These are phyloP conservation scores for Polytrichum commune DNA, from an alignment of 225 moss, liverwort and hornwort genomes.

Conservation along the genomic window DNA sequence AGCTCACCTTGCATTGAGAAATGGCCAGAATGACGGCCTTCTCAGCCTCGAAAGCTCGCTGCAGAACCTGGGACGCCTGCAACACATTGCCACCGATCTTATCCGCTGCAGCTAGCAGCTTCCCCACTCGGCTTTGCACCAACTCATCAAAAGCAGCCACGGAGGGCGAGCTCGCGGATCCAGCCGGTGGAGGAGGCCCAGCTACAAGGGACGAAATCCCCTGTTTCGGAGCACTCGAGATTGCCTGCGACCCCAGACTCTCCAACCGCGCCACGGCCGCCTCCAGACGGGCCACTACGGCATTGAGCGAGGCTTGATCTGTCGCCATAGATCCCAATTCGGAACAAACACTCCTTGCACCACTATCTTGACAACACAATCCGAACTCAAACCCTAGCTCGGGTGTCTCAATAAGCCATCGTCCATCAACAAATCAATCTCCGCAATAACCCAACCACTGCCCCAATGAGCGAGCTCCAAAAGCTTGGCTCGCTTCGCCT, in stretches of 20 bases:
- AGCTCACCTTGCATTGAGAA: slow-evolving; percentile 85
- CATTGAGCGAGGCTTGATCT: slow-evolving; percentile 42
- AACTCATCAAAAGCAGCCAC: slow-evolving; percentile 87
- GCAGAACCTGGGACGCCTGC: slow-evolving; percentile 70
- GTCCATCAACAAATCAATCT: too few species aligned
- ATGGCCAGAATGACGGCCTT: slow-evolving; percentile 63
- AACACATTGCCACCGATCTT: slow-evolving; percentile 86
- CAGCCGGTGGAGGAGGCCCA: slow-evolving; percentile 17
- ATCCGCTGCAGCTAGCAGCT: slow-evolving; percentile 60
- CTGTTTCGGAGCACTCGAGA: slow-evolving; percentile 28
- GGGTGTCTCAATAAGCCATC: too few species aligned
- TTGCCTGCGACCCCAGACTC: slow-evolving; percentile 35
- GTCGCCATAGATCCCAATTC: slow-evolving; percentile 15
- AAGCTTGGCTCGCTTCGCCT: too few species aligned
- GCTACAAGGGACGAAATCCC: slow-evolving; percentile 47
- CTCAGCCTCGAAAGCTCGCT: slow-evolving; percentile 76
- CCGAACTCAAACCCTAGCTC: too few species aligned
- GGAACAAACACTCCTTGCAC: too few species aligned
- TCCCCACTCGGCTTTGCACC: slow-evolving; percentile 61
- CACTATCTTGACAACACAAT: too few species aligned
- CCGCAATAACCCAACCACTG: too few species aligned
- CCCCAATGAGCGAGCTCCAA: too few species aligned
- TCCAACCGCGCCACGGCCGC: slow-evolving; percentile 58
- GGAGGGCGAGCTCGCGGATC: slow-evolving; percentile 17
- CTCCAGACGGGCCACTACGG: slow-evolving; percentile 51